Conservation (phyloP, 2,329 filamentous ascomycete genomes). For the Alternaria sp. region DNA sequence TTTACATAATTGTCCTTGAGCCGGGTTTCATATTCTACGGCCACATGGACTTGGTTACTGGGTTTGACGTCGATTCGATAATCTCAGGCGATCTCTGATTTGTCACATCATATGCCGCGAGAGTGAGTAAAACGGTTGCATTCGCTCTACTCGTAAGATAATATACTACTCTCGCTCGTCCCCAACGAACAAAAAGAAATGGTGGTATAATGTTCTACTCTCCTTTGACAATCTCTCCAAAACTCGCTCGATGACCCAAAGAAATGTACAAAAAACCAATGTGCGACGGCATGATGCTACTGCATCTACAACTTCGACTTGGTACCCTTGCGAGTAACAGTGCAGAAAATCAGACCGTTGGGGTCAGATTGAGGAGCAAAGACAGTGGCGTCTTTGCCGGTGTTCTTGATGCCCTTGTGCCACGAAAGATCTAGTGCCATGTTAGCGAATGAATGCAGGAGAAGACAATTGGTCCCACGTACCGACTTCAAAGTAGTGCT, state of each 20-base stretch:
- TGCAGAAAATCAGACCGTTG: constrained; percentile 95
- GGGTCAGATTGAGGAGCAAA: constrained; percentile 92
- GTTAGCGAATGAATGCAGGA: constrained; percentile 10
- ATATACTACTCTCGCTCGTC: constrained; percentile 24
- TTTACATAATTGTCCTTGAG: background rate
- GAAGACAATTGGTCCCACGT: constrained; percentile 47
- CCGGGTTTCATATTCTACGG: background rate
- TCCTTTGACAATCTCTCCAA: constrained; percentile 19
- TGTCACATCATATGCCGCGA: background rate
- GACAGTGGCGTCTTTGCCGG: constrained; percentile 92
- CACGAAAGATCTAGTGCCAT: constrained; percentile 78
- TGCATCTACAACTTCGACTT: constrained; percentile 53
- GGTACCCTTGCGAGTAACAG: constrained; percentile 68
- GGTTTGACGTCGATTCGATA: background rate
- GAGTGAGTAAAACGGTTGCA: background rate
- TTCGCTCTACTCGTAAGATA: background rate
- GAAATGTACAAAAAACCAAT: constrained; percentile 23
- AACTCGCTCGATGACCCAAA: constrained; percentile 15
- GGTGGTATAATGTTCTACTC: constrained; percentile 41
- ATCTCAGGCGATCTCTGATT: background rate
- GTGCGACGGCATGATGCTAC: constrained; percentile 8
- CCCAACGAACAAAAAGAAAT: constrained; percentile 9
- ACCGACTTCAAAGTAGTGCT: constrained; percentile 98
- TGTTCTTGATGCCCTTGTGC: constrained; percentile 96
- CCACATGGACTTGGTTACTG: background rate